Conservation (phyloP, 2,329 filamentous ascomycete genomes). For the Xylariaceae sp. region DNA sequence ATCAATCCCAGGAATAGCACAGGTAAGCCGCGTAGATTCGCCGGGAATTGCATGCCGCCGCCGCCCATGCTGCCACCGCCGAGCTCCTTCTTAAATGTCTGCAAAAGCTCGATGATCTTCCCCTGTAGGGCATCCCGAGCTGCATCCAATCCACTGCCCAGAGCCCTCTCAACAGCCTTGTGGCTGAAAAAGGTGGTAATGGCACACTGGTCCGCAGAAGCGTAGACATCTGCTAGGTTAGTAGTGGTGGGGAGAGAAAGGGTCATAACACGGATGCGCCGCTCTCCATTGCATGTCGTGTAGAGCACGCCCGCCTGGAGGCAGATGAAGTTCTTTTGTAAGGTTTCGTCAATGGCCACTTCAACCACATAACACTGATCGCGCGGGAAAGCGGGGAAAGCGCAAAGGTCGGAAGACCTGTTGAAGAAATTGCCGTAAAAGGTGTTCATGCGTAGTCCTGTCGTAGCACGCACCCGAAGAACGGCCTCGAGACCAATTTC, state of each 20-base stretch:
- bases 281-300: slow-evolving; percentile 95
- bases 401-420: slow-evolving; percentile 92
- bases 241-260: slow-evolving; percentile 90
- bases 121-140: slow-evolving; percentile 87
- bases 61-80: slow-evolving; percentile 92
- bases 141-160: slow-evolving; percentile 83
- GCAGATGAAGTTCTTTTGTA: slow-evolving; percentile 88
- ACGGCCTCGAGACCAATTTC: slow-evolving; percentile 97
- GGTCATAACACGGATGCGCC: slow-evolving; percentile 91
- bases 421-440: slow-evolving; percentile 99
- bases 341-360: slow-evolving; percentile 92
- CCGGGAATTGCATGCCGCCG: slow-evolving; percentile 87
- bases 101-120: slow-evolving; percentile 87
- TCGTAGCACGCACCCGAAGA: slow-evolving; percentile 90
- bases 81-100: slow-evolving; percentile 96
- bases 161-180: slow-evolving; percentile 89
- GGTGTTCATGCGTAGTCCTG: slow-evolving; percentile 90
- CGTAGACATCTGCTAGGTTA: slow-evolving; percentile 85
- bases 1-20: slow-evolving; percentile 90
- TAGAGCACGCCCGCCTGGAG: slow-evolving; percentile 93
- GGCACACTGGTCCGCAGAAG: slow-evolving; percentile 89
- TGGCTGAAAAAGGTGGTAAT: slow-evolving; percentile 94
- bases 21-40: slow-evolving; percentile 84
- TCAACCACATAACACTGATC: slow-evolving; percentile 98
- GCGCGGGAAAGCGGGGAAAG: slow-evolving; percentile 95